A percentile compares a stretch with the other conserved stretches of the same genome.
These are phyloP conservation scores for Uncinocarpus reesii DNA, from an alignment of 2,329 filamentous ascomycete genomes.

Conservation along the genomic window DNA sequence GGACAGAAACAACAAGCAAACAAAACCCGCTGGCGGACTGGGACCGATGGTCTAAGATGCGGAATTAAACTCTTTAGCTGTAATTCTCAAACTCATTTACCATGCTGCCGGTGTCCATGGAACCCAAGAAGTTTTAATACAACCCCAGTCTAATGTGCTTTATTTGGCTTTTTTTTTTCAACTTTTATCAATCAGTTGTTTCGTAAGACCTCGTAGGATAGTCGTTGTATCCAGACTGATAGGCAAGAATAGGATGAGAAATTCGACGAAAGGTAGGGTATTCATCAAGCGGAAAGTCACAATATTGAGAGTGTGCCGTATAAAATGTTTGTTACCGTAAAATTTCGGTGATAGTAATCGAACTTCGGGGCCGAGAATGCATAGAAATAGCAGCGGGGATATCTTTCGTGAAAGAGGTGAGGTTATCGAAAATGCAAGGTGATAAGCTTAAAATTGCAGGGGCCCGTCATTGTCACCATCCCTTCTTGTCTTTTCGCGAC, in stretches of 20 bases:
- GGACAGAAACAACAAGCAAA: neutral
- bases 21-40: neutral
- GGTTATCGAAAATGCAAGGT: neutral
- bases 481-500: slow-evolving; percentile 22
- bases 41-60: slow-evolving; percentile 5
- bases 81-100: neutral
- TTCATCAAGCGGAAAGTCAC: neutral
- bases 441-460: neutral
- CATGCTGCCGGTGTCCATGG: neutral
- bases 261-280: neutral
- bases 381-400: too few species aligned
- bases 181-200: neutral
- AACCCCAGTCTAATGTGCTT: slow-evolving; percentile 1
- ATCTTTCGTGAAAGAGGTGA: neutral
- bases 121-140: neutral
- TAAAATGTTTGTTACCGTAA: neutral
- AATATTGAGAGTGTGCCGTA: neutral
- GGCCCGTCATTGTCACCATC: slow-evolving; percentile 19
- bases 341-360: neutral
- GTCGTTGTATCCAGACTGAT: neutral
- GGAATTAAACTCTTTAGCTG: neutral
- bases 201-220: neutral
- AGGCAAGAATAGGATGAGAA: neutral
- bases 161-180: neutral
- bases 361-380: too few species aligned